These are phyloP conservation scores for Garcia nutans DNA, from an alignment of 345 rosid species.

Conservation along the genomic window DNA sequence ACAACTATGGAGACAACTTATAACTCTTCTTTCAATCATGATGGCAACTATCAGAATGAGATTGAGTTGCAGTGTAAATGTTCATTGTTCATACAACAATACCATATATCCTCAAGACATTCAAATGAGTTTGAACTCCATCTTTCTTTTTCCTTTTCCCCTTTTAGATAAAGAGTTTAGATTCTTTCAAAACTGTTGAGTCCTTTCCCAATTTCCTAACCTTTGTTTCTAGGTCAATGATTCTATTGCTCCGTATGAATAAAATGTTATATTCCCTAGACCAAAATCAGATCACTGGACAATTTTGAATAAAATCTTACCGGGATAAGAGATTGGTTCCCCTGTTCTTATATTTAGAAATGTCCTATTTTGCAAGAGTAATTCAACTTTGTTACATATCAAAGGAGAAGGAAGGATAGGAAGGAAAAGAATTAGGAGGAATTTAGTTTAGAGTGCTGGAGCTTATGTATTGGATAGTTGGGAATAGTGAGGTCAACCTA, in stretches of 20 bases:
- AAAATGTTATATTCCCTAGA: no score
- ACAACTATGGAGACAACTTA: neutral
- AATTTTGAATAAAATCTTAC: no score
- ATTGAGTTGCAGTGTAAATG: neutral
- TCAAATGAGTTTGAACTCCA: neutral
- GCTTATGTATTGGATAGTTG: no score
- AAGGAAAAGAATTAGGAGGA: no score
- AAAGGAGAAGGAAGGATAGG: no score
- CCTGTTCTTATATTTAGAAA: no score
- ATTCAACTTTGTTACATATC: no score
- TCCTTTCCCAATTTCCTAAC: neutral
- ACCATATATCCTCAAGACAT: neutral
- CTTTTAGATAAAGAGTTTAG: neutral
- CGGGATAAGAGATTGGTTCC: no score
- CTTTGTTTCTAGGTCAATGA: neutral
- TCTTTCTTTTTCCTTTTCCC: neutral
- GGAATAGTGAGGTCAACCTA: no score
- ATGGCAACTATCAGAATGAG: neutral
- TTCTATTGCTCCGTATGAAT: neutral
- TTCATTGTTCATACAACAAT: neutral
- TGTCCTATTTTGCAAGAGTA: no score
- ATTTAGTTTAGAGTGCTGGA: no score
- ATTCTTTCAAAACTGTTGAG: neutral
- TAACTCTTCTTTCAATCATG: neutral
- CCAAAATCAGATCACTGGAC: no score